Evolutionary conservation across 2,329 filamentous ascomycete species (phyloP).

Genomic region (Neonectria coccinea): DNA sequence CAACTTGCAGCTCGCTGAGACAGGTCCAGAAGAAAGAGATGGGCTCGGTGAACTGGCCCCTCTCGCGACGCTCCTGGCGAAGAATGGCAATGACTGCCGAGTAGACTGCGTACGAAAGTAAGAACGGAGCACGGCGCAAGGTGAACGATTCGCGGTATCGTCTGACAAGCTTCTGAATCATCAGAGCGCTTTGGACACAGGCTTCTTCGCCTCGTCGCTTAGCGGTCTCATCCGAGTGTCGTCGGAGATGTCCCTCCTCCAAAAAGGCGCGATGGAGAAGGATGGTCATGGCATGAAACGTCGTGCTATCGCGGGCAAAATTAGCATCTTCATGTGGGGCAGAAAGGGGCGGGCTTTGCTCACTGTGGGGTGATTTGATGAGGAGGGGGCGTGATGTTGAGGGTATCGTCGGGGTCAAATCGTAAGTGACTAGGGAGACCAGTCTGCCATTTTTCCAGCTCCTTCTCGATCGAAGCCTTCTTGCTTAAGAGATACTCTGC

Average conservation of each 20-base stretch:
- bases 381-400: slow-evolving; percentile 43
- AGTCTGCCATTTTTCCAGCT: slow-evolving; percentile 45
- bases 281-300: slow-evolving; percentile 57
- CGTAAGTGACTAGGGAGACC: slow-evolving; percentile 43
- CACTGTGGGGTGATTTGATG: slow-evolving; percentile 48
- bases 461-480: slow-evolving; percentile 43
- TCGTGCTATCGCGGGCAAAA: slow-evolving; percentile 37
- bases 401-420: slow-evolving; percentile 44
- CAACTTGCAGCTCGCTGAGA: slow-evolving; percentile 50
- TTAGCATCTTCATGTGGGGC: slow-evolving; percentile 26
- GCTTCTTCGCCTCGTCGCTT: slow-evolving; percentile 46
- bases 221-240: slow-evolving; percentile 43
- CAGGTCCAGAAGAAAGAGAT: slow-evolving; percentile 54
- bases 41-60: slow-evolving; percentile 48
- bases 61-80: slow-evolving; percentile 46
- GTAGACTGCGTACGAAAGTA: slow-evolving; percentile 57
- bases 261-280: slow-evolving; percentile 60
- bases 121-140: slow-evolving; percentile 54
- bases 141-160: slow-evolving; percentile 55
- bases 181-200: slow-evolving; percentile 49
- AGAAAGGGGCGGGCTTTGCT: slow-evolving; percentile 25
- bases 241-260: slow-evolving; percentile 47
- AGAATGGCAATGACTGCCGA: slow-evolving; percentile 50
- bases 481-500: slow-evolving; percentile 43
- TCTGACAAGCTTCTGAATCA: slow-evolving; percentile 52